These are phyloP conservation scores for Arthrinium puccinioides DNA, from an alignment of 2,329 filamentous ascomycete genomes.

Conservation along the genomic window DNA sequence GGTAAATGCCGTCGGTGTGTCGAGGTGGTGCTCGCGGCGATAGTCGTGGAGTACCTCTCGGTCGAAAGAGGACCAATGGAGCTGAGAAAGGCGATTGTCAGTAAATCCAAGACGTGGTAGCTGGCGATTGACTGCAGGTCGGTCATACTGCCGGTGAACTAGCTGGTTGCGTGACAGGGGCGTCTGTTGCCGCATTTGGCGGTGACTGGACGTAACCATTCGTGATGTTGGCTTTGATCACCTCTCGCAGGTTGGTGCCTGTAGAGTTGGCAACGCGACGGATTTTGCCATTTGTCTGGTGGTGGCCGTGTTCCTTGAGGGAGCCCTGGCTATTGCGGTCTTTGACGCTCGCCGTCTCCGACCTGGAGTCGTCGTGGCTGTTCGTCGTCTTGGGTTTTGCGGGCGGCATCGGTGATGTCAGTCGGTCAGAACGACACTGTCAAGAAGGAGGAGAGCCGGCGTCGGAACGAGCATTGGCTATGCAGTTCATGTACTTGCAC, in stretches of 20 bases:
- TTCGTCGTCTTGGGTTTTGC: constrained; percentile 19
- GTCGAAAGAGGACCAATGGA: constrained; percentile 63
- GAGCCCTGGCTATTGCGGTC: constrained; percentile 21
- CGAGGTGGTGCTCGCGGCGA: constrained; percentile 64
- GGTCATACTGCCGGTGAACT: constrained; percentile 18
- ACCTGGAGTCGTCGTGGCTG: constrained; percentile 26
- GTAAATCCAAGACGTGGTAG: constrained; percentile 5
- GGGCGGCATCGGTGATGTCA: constrained; percentile 11
- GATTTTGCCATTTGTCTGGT: constrained; percentile 44
- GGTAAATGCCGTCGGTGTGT: constrained; percentile 63
- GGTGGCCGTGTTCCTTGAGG: constrained; percentile 15
- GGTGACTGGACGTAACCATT: constrained; percentile 22
- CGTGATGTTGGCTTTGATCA: constrained; percentile 23
- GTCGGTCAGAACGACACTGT: not conserved
- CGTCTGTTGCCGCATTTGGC: constrained; percentile 7
- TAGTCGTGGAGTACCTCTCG: constrained; percentile 65
- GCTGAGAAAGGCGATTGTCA: constrained; percentile 26
- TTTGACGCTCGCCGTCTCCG: constrained; percentile 25
- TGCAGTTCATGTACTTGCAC: too few species aligned
- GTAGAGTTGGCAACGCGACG: constrained; percentile 47
- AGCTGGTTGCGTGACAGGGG: constrained; percentile 14
- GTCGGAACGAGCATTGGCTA: too few species aligned
- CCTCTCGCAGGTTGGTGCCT: constrained; percentile 39
- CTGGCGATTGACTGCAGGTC: not conserved
- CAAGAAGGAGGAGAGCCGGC: not conserved